These are phyloP conservation scores for Quercus glauca DNA, from an alignment of 306 rosid species.

Conservation along the genomic window DNA sequence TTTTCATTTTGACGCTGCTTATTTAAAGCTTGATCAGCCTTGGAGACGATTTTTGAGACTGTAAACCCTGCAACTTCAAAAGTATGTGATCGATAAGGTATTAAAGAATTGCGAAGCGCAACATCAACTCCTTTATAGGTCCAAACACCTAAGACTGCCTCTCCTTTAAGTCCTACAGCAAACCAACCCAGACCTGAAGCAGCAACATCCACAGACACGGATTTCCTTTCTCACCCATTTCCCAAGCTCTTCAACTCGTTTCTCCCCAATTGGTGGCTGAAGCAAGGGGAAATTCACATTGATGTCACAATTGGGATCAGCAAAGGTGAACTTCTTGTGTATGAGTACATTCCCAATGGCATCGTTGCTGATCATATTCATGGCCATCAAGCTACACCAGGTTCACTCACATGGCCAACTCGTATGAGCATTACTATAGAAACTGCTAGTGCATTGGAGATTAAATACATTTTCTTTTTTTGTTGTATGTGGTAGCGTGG, in stretches of 20 bases:
- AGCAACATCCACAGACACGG: conserved; percentile 66
- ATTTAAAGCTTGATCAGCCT: conserved; percentile 62
- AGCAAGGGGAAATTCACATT: conserved; percentile 22
- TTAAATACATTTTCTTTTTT: too few species aligned
- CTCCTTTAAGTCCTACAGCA: conserved; percentile 90
- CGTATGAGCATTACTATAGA: too few species aligned
- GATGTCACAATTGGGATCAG: background rate
- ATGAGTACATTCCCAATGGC: too few species aligned
- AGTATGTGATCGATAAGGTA: conserved; percentile 58
- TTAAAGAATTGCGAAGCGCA: conserved; percentile 60
- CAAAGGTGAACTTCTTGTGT: too few species aligned
- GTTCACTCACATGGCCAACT: too few species aligned
- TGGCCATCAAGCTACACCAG: too few species aligned
- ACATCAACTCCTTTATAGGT: conserved; percentile 82
- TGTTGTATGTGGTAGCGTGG: too few species aligned
- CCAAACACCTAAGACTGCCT: conserved; percentile 74
- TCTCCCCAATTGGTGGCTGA: conserved; percentile 84
- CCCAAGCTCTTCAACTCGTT: conserved; percentile 74
- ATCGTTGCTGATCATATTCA: too few species aligned
- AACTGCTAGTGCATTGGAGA: too few species aligned
- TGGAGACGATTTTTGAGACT: conserved; percentile 81
- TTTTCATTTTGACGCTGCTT: conserved; percentile 40
- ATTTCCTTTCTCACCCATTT: conserved; percentile 69
- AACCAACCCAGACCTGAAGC: conserved; percentile 93
- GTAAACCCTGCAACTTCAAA: conserved; percentile 75